These are phyloP conservation scores for Durio zibethinus DNA, from an alignment of 345 rosid species.

Conservation along the genomic window DNA sequence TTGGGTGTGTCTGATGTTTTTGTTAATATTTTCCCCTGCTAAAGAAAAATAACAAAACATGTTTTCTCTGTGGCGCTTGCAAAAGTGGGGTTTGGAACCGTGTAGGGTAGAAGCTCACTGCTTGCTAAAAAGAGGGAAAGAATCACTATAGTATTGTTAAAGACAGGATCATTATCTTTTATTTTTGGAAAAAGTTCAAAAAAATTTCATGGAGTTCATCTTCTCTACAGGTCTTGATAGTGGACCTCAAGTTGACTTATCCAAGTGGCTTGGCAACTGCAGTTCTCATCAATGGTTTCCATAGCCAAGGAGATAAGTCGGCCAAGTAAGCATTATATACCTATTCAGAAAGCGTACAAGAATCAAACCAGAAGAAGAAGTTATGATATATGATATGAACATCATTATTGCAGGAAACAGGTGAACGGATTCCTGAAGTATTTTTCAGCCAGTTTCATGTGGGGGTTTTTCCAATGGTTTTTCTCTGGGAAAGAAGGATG, in stretches of 20 bases:
- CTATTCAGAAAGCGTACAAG: background rate
- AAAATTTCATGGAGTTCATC: background rate
- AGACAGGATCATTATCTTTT: background rate
- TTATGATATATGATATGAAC: background rate
- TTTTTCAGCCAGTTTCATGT: slow-evolving; percentile 75
- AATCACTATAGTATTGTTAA: background rate
- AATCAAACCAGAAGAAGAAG: background rate
- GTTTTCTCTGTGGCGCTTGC: background rate
- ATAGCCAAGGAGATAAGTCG: slow-evolving; percentile 66
- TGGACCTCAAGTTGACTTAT: slow-evolving; percentile 77
- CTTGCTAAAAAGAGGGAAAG: background rate
- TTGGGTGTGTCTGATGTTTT: background rate
- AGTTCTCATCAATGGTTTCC: slow-evolving; percentile 95
- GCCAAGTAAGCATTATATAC: slow-evolving; percentile 47
- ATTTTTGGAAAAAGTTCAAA: background rate
- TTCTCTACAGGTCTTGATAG: slow-evolving; percentile 62
- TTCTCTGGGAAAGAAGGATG: slow-evolving; percentile 58
- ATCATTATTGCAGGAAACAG: slow-evolving; percentile 41
- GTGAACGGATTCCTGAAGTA: slow-evolving; percentile 40
- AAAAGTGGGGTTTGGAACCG: background rate
- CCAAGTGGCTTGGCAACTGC: slow-evolving; percentile 96
- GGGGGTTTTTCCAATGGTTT: slow-evolving; percentile 96
- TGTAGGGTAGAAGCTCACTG: background rate
- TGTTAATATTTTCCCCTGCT: background rate
- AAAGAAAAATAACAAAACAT: background rate